A percentile compares a stretch with the other conserved stretches of the same genome.
Evolutionary conservation across 495 filamentous ascomycete genomes (phyloP).

Genomic region (Rhypophila decipiens): DNA sequence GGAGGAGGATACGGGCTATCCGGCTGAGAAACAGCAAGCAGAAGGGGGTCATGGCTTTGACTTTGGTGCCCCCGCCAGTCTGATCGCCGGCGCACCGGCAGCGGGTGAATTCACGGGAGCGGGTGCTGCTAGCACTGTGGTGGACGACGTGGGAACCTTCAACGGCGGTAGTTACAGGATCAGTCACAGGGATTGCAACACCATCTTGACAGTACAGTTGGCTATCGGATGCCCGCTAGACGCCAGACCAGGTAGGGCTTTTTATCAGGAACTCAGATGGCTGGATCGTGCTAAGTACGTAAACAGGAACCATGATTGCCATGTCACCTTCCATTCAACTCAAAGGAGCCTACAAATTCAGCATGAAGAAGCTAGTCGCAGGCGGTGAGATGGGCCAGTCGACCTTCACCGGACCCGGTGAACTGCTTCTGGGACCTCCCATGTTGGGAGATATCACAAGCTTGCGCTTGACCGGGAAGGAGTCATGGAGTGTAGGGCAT

Average conservation of each 20-base stretch:
- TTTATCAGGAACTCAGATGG: not conserved
- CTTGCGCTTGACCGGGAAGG: constrained; percentile 60
- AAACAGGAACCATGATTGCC: constrained; percentile 75
- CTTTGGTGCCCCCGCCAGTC: constrained; percentile 18
- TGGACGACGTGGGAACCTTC: constrained; percentile 87
- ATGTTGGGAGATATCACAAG: constrained; percentile 82
- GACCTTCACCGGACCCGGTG: constrained; percentile 83
- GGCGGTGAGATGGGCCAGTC: constrained; percentile 77
- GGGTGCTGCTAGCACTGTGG: constrained; percentile 45
- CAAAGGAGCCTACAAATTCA: constrained; percentile 73
- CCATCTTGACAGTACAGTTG: constrained; percentile 79
- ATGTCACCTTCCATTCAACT: constrained; percentile 87
- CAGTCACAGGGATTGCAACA: constrained; percentile 87
- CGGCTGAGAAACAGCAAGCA: constrained; percentile 31
- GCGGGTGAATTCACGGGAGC: constrained; percentile 54
- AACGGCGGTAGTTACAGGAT: constrained; percentile 93
- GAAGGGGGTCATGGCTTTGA: constrained; percentile 22
- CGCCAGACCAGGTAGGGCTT: constrained; percentile 66
- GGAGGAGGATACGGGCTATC: constrained; percentile 22
- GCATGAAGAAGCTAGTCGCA: constrained; percentile 74
- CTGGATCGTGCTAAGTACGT: not conserved
- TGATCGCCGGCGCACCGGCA: constrained; percentile 25
- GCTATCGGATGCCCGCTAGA: constrained; percentile 81
- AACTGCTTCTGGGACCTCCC: constrained; percentile 74
- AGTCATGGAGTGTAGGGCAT: constrained; percentile 74